Conservation (phyloP, 441 rosid genomes). For the Flueggea neowawraea region DNA sequence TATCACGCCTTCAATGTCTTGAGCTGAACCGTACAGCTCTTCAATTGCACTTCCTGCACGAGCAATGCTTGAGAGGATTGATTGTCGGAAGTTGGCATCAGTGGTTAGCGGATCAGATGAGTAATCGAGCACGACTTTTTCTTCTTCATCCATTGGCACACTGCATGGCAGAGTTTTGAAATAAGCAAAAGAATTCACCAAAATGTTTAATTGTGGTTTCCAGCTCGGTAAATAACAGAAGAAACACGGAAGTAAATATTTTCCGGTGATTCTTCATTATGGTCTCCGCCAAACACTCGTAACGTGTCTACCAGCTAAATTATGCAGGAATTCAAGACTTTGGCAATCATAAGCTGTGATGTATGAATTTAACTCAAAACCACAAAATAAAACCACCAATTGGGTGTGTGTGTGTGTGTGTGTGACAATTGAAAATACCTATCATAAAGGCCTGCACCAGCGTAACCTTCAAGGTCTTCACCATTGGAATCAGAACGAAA, state of each 20-base stretch:
- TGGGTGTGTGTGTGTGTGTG: not conserved
- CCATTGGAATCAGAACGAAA: constrained; percentile 98
- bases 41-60: constrained; percentile 78
- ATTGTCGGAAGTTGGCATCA: constrained; percentile 57
- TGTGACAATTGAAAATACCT: constrained; percentile 51
- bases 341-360: no score
- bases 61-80: constrained; percentile 77
- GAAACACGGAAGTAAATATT: not conserved
- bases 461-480: constrained; percentile 98
- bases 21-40: constrained; percentile 81
- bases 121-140: constrained; percentile 71
- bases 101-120: constrained; percentile 65
- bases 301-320: no score
- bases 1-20: constrained; percentile 95
- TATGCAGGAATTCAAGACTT: no score
- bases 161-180: constrained; percentile 36
- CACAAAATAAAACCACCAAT: no score
- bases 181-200: constrained; percentile 3
- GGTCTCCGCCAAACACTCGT: no score
- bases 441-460: constrained; percentile 99
- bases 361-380: no score
- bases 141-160: constrained; percentile 97
- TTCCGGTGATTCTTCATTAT: no score
- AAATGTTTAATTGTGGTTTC: not conserved
- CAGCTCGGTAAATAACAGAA: not conserved